Evolutionary conservation across 257 asterid species (phyloP).

Genomic region (Solanum sejunctum): DNA sequence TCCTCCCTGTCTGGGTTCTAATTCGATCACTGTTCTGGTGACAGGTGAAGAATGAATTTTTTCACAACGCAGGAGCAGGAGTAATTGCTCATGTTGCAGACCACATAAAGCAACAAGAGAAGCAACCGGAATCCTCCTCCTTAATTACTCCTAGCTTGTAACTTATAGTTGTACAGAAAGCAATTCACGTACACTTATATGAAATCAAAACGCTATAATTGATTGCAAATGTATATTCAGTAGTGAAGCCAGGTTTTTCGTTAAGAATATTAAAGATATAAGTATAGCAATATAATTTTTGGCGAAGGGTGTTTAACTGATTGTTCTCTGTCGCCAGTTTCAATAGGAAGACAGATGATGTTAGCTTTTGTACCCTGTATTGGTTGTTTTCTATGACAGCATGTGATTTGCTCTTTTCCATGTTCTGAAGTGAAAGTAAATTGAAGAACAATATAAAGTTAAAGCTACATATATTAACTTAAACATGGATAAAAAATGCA

Average conservation of each 20-base stretch:
- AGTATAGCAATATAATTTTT: neutral
- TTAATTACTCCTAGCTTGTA: constrained; percentile 53
- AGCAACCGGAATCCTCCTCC: constrained; percentile 29
- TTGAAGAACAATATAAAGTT: neutral
- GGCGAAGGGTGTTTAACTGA: neutral
- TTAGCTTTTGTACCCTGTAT: neutral
- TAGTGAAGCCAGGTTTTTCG: neutral
- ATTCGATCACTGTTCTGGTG: neutral
- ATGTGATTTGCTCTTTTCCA: neutral
- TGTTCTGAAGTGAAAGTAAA: neutral
- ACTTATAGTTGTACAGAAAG: neutral
- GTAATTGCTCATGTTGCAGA: constrained; percentile 90
- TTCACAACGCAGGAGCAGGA: constrained; percentile 81
- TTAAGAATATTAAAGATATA: neutral
- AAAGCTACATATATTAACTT: neutral
- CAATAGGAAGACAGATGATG: neutral
- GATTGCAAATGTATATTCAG: neutral
- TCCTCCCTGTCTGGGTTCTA: neutral
- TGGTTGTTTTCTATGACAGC: neutral
- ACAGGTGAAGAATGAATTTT: constrained; percentile 80
- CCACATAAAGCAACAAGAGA: constrained; percentile 60
- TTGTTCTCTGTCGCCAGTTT: neutral
- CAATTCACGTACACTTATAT: neutral
- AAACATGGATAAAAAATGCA: neutral
- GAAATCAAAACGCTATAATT: neutral